These are phyloP conservation scores for Heliocybe sulcata DNA, from an alignment of 1,284 basidiomycete genomes.

Conservation along the genomic window DNA sequence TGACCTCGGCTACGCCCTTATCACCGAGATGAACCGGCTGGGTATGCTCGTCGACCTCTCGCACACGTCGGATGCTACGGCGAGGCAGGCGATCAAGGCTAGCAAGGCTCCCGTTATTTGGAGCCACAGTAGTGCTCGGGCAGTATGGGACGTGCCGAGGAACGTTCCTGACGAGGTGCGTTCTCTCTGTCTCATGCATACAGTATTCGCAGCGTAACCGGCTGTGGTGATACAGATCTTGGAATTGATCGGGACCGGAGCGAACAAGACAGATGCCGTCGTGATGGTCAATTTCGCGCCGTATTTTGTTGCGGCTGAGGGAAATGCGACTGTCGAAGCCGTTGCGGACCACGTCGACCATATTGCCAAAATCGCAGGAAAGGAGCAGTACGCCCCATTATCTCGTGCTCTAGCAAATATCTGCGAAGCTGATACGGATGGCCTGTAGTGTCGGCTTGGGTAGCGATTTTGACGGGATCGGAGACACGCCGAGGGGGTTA, in stretches of 20 bases:
- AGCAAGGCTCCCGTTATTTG: constrained; percentile 82
- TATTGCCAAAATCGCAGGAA: constrained; percentile 73
- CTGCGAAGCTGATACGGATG: no score
- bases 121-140: constrained; percentile 79
- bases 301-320: constrained; percentile 51
- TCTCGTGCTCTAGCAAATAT: not conserved
- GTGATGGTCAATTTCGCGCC: constrained; percentile 87
- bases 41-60: constrained; percentile 81
- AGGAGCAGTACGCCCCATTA: constrained; percentile 64
- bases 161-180: constrained; percentile 70
- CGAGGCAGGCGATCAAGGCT: constrained; percentile 61
- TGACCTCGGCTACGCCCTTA: constrained; percentile 58
- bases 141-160: constrained; percentile 60
- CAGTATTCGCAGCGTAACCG: no score
- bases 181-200: no score
- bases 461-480: constrained; percentile 81
- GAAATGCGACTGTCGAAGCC: constrained; percentile 54
- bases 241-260: constrained; percentile 51
- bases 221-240: no score
- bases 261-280: constrained; percentile 70
- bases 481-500: constrained; percentile 40
- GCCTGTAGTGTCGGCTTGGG: constrained; percentile 62
- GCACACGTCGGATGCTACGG: constrained; percentile 83
- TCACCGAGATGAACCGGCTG: constrained; percentile 87
- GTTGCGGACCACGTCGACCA: constrained; percentile 87